Evolutionary conservation across 495 filamentous ascomycete genomes (phyloP), one percentile per base, ranked within the genome.

Genomic region (Annulohypoxylon stygium): DNA sequence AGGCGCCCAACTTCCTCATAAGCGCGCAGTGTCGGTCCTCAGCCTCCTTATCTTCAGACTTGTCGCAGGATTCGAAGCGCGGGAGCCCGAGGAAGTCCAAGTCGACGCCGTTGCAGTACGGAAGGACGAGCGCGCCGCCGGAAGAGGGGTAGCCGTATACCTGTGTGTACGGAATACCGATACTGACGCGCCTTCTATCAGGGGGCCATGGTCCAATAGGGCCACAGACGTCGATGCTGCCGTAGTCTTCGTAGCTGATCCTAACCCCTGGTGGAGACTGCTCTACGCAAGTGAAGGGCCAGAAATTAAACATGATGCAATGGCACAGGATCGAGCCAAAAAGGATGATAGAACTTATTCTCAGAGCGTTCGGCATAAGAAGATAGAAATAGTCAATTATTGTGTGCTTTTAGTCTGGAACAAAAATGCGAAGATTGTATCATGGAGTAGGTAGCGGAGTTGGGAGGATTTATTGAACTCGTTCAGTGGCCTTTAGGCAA

Each of bases 21-120:
- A 57, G 66, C 30, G 48, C 50, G 53, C 65, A 69, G 16, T 61
- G 55, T 26, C 30, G 45, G 57, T 61, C 55, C 34, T 69, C 65
- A 1, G 26, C 54, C 23, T 12, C 20, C 18, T 30, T 1, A 16
- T 67, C 55, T 5, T 39, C 57, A 1, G 37, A 53, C 41, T 45
- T 57, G 11, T 61, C 55, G n/a, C 43, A 30, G n/a, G 16, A 10
- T 4, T 41, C 16, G 18, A 61, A 61, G 57, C 47, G 43, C 23
- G 65, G 4, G 55, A 69, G 65, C 18, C 33, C 16, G 4, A 69
- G 37, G 57, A 69, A 61, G 2, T 33, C 51, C 33, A 61, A 41
- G 65, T 61, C 57, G 9, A 69, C 65, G 57, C 57, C 65, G 25
- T 61, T 69, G 45, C 45, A 69, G 57, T 43, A 53, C 10, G 65